Conservation (phyloP, 352 stramenopile genomes). For the Pseudoperonospora humuli region DNA sequence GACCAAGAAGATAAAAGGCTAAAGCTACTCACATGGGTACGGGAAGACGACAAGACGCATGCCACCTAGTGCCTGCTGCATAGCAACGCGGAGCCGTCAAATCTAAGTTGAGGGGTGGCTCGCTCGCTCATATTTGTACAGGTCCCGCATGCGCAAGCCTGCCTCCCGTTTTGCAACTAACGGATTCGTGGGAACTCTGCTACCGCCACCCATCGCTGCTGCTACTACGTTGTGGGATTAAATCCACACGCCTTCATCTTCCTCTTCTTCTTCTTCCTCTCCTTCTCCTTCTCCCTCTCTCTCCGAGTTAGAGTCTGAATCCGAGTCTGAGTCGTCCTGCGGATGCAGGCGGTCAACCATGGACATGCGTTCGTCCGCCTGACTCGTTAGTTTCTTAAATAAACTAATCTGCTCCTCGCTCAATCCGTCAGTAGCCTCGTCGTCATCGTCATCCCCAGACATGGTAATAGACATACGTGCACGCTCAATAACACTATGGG, state of each 20-base stretch:
- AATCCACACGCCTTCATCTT: conserved; percentile 83
- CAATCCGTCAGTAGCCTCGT: conserved; percentile 49
- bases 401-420: conserved; percentile 85
- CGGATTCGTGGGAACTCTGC: conserved; percentile 2
- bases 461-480: conserved; percentile 85
- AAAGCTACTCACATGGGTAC: conserved; percentile 33
- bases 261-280: conserved; percentile 42
- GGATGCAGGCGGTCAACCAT: conserved; percentile 77
- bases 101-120: conserved; percentile 25
- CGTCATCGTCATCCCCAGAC: conserved; percentile 61
- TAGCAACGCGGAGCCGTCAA: conserved; percentile 15
- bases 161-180: conserved; percentile 13
- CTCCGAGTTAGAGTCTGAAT: conserved; percentile 56
- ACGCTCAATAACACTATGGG: conserved; percentile 77
- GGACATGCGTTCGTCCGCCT: conserved; percentile 80
- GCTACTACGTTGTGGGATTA: conserved; percentile 32
- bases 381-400: conserved; percentile 88
- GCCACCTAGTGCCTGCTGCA: conserved; percentile 11
- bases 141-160: conserved; percentile 3
- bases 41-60: conserved; percentile 7
- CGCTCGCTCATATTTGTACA: conserved; percentile 21
- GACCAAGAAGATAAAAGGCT: conserved; percentile 12
- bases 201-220: conserved; percentile 1
- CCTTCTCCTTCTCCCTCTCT: conserved; percentile 41
- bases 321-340: conserved; percentile 61